Base-by-base conservation (phyloP, 208 protist genomes). In the Leishmania aethiopica region DNA sequence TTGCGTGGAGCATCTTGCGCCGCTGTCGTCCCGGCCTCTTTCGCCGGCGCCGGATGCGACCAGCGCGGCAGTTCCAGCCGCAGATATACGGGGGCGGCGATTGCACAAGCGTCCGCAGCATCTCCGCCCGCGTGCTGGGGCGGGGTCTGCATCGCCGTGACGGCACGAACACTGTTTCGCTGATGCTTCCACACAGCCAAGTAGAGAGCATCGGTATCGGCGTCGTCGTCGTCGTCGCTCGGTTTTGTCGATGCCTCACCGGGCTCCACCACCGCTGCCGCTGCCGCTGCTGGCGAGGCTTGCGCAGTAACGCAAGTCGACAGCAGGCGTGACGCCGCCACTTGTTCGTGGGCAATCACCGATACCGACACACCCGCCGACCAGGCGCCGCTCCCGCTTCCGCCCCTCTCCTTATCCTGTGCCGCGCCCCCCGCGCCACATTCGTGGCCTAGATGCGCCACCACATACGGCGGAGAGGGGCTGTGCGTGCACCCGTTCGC, bases 401-500 rank as follows among this genome's bases (percentile, higher is more conserved):
- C 5, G 49, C 40, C 73, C 7, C 53, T 32, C 53, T 35, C 75
- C 25, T 15, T 35, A 42, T 67, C 57, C 11, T 49, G 35, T 11
- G 10, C 75, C 28, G n/a, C n/a, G 57, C 10, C 57, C 22, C 37
- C 57, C 1, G 53, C 37, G 57, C 75, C 49, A 42, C 71, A 45
- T 17, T 75, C 64, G 78, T 83, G 74, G 47, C 83, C 83, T 13
- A 86, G 78, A 70, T 86, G 83, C 15, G 83, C 55, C 3, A 82
- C 78, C 7, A 70, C 69, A 62, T 82, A 55, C 42, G 78, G 75
- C 45, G 80, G 73, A 2, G 77, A 72, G 35, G 78, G 75, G 28
- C 78, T 69, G 32, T 60, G 83, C 67, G 78, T 82, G 59, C 78
- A 83, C 25, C 83, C 83, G 49, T 86, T 86, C 42, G 83, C 83